Evolutionary conservation across 495 filamentous ascomycete genomes (phyloP), one percentile per base, ranked within the genome.

Genomic region (Aspergillus incahuasiensis): DNA sequence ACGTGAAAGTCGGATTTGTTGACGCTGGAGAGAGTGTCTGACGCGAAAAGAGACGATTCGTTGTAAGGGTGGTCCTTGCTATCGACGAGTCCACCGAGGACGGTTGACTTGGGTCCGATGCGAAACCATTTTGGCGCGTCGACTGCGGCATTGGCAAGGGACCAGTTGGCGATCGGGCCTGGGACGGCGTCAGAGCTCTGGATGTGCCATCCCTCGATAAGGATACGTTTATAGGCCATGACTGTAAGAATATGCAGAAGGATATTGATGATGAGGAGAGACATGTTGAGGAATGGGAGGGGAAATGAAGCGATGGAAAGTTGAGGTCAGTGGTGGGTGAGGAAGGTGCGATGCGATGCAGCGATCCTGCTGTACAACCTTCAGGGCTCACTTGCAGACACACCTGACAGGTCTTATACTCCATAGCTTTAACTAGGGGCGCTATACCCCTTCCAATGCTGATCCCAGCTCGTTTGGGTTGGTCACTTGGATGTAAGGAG

Each of bases 41-140:
- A 86, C 60, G 74, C 85, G 64, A 84, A 86, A 0, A 86, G 59
- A 0, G 80, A 64, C 0, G 69, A 67, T 35, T 86, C 82, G 30
- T 75, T 76, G 68, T 82, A 85, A 28, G 25, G 25, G 25, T 28
- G 25, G 4, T 80, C 69, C 2, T 74, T 74, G 16, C 70, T 74
- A 19, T 78, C 65, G 20, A 86, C 61, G 5, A 87, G 72, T 7
- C 81, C 80, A 2, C 75, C 81, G 75, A 86, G 81, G 0, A 86
- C 69, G 0, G 83, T 86, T 21, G 72, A 79, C 8, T 73, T 75
- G 0, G 79, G 64, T 24, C 69, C 61, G 52, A 85, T 70, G 4
- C 71, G 71, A 54, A 80, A 65, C 84, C 85, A 87, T 52, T 72
- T 63, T 4, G 73, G 73, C n/a, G n/a, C n/a, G n/a, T n/a, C n/a